Conservation (phyloP, 768 basidiomycete genomes). For the Chiua virens region DNA sequence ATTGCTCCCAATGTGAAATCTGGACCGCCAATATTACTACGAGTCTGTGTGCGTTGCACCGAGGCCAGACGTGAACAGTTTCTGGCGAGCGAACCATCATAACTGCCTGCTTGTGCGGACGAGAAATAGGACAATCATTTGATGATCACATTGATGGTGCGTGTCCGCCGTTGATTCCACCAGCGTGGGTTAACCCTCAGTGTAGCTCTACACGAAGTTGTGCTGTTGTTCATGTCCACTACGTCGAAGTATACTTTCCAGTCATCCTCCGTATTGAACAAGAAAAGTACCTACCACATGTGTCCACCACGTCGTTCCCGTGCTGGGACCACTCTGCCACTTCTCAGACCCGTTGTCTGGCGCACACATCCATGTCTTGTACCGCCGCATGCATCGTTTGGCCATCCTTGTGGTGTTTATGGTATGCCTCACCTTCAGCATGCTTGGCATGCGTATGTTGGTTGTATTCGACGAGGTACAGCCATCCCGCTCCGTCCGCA, state of each 20-base stretch:
- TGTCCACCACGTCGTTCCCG: constrained; percentile 7
- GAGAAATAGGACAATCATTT: too few species aligned
- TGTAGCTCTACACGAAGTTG: too few species aligned
- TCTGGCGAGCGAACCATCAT: too few species aligned
- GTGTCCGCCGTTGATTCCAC: too few species aligned
- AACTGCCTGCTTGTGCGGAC: too few species aligned
- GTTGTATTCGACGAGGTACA: constrained; percentile 64
- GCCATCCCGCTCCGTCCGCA: constrained; percentile 18
- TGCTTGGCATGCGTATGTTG: constrained; percentile 65
- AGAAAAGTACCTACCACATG: constrained; percentile 58
- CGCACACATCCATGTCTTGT: constrained; percentile 8
- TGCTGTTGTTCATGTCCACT: too few species aligned
- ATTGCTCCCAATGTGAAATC: too few species aligned
- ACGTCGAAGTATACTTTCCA: constrained; percentile 25
- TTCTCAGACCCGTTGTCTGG: constrained; percentile 5
- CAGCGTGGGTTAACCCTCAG: too few species aligned
- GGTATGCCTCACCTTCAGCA: constrained; percentile 44
- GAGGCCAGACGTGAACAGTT: too few species aligned
- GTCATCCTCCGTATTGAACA: constrained; percentile 66
- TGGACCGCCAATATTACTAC: too few species aligned
- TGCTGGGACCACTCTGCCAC: constrained; percentile 17
- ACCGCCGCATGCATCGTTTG: constrained; percentile 34
- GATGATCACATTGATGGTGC: too few species aligned
- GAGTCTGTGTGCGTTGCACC: too few species aligned
- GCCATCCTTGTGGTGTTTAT: constrained; percentile 51